Evolutionary conservation across 1,284 basidiomycete genomes (phyloP), one percentile per base, ranked within the genome.

Genomic region (Lentinus polychrous): DNA sequence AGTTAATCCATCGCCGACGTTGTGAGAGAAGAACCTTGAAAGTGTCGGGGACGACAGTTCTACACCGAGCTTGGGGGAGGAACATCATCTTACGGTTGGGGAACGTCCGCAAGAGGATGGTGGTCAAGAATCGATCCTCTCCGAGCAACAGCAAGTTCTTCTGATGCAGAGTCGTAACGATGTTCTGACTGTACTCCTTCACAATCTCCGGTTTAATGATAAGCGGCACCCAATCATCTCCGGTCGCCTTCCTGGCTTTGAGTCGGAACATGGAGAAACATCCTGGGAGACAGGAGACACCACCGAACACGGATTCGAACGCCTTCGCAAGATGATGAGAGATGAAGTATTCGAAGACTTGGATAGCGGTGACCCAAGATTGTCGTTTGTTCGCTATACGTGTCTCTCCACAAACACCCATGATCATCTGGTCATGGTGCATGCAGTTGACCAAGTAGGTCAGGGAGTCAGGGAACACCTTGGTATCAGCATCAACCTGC

Each of bases 181-280:
- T 85, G 58, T 79, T 85, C 66, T 99, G 94, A 58, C 91, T 94
- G 71, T 99, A 99, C 65, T 99, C 93, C 63, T 91, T 87, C 48
- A 96, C 91, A 51, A 99, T 96, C 66, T 98, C 94, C 10, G 95
- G 94, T 62, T 98, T 97, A 66, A 92, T 85, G 61, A 99, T 89
- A 56, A 99, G 82, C 2, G 96, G 96, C 3, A 99, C 81, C 96
- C 96, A 99, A 64, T 99, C 95, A 55, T 94, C 91, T 50, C 92
- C 92, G 42, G 78, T 79, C 17, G 78, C 65, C 62, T 86, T 93
- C 52, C 94, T 79, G 3, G 94, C 94, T 70, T 99, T 99, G 66
- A 99, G 77, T 45, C 96, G 79, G 72, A 99, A 99, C 93, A 99
- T 98, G 41, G 94, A 97, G 75, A 99, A 99, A 71, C 96, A 99